Percentiles rank a stretch among this genome's conserved stretches.
Conservation (phyloP, 305 asterid species). For the Fraxinus greggii region DNA sequence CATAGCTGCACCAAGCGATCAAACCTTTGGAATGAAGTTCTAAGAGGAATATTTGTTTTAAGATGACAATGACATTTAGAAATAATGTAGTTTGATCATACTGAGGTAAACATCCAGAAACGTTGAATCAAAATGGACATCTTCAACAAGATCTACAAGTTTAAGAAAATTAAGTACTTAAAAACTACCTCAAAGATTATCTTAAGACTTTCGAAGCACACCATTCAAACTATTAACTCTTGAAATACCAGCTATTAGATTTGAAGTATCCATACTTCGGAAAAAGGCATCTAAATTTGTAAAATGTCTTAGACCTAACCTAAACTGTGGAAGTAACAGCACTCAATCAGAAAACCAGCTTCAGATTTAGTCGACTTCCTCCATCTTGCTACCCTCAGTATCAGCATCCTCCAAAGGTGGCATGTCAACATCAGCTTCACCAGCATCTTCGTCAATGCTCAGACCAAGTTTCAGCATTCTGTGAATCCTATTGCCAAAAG, state of each 20-base stretch:
- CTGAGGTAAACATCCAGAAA: too few species aligned
- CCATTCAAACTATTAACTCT: too few species aligned
- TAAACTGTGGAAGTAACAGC: neutral
- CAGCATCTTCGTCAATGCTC: conserved; percentile 48
- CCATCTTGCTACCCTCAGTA: neutral
- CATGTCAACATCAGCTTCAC: neutral
- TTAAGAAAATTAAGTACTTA: too few species aligned
- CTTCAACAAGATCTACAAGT: too few species aligned
- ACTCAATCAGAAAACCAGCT: neutral
- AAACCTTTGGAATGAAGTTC: too few species aligned
- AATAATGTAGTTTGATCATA: too few species aligned
- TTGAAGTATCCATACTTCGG: neutral
- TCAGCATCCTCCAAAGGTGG: neutral
- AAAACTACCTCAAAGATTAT: too few species aligned
- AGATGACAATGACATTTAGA: too few species aligned
- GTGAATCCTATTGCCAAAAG: conserved; percentile 29
- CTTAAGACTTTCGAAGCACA: too few species aligned
- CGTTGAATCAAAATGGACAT: too few species aligned
- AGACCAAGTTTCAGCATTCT: conserved; percentile 42
- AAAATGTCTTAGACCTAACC: neutral
- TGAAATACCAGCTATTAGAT: neutral
- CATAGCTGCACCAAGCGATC: too few species aligned
- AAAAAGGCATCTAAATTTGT: neutral
- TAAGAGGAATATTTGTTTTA: too few species aligned
- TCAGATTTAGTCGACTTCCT: neutral